These are phyloP conservation scores for Pleurotus tuoliensis DNA, from an alignment of 768 basidiomycete genomes.

Conservation along the genomic window DNA sequence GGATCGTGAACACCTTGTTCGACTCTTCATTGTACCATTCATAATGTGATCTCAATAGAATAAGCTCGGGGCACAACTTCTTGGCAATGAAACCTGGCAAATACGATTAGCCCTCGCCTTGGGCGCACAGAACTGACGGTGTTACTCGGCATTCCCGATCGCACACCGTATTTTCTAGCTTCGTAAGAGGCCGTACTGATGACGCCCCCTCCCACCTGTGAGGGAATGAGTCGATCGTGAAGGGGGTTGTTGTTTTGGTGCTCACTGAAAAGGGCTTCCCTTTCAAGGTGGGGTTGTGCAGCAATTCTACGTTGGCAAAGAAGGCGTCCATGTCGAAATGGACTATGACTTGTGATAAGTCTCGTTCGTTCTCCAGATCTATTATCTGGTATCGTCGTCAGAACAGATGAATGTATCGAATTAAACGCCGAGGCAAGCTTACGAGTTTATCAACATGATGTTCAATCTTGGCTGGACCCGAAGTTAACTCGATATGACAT, in stretches of 20 bases:
- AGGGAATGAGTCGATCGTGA: neutral
- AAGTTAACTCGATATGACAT: neutral
- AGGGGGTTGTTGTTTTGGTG: neutral
- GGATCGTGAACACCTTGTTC: slow-evolving; percentile 63
- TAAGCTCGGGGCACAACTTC: slow-evolving; percentile 89
- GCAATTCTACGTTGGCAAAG: slow-evolving; percentile 75
- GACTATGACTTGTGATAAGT: slow-evolving; percentile 80
- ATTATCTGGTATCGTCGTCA: slow-evolving; percentile 40
- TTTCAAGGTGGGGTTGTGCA: slow-evolving; percentile 56
- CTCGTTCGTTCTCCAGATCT: slow-evolving; percentile 71
- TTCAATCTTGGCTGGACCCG: slow-evolving; percentile 52
- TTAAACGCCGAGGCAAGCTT: slow-evolving; percentile 18
- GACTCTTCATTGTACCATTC: slow-evolving; percentile 70
- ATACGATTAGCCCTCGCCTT: neutral
- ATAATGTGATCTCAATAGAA: slow-evolving; percentile 58
- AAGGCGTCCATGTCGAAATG: slow-evolving; percentile 98
- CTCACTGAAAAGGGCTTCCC: slow-evolving; percentile 73
- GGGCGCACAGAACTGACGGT: neutral
- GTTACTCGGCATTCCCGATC: slow-evolving; percentile 93
- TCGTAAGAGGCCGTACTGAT: slow-evolving; percentile 90
- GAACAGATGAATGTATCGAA: neutral
- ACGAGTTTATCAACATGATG: slow-evolving; percentile 67
- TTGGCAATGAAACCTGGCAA: slow-evolving; percentile 80
- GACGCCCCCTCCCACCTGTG: slow-evolving; percentile 75
- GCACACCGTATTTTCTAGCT: slow-evolving; percentile 84